Evolutionary conservation across 2,329 filamentous ascomycete species (phyloP).

Genomic region (Fusarium abutilonis): DNA sequence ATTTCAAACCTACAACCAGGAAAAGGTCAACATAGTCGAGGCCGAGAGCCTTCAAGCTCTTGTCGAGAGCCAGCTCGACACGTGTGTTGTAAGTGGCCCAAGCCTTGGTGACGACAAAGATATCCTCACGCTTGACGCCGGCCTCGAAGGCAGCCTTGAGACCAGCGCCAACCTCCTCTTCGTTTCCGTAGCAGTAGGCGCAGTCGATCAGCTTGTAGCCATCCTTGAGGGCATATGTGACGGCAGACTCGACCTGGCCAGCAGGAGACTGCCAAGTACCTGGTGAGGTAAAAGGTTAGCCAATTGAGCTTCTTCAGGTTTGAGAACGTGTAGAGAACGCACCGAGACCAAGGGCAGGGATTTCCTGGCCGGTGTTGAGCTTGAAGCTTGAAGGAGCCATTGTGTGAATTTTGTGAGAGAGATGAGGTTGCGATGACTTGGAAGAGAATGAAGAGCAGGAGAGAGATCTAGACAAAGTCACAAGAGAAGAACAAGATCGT

Average conservation of each 20-base stretch:
- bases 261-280: constrained; percentile 73
- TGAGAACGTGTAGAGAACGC: constrained; percentile 38
- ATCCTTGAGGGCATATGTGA: constrained; percentile 65
- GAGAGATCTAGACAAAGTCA: constrained; percentile 20
- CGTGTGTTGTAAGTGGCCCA: constrained; percentile 83
- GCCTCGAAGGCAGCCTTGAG: constrained; percentile 76
- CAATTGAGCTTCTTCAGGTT: constrained; percentile 2
- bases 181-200: constrained; percentile 82
- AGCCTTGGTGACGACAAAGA: constrained; percentile 87
- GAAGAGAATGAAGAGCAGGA: constrained; percentile 6
- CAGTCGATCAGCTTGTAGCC: constrained; percentile 73
- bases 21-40: constrained; percentile 85
- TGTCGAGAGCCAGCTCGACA: constrained; percentile 74
- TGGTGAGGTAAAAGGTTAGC: constrained; percentile 43
- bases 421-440: constrained; percentile 1
- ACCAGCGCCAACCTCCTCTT: constrained; percentile 82
- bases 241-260: constrained; percentile 67
- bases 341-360: constrained; percentile 72
- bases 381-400: constrained; percentile 69
- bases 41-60: constrained; percentile 76
- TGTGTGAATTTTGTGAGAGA: constrained; percentile 26
- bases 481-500: constrained; percentile 3
- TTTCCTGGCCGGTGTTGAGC: constrained; percentile 71
- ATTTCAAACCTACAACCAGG: constrained; percentile 63
- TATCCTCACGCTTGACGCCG: constrained; percentile 78